A percentile compares a stretch with the other conserved stretches of the same genome.
phyloP scores from a whole-genome alignment of 768 basidiomycete species.

The Kwoniella sp. region DNA sequence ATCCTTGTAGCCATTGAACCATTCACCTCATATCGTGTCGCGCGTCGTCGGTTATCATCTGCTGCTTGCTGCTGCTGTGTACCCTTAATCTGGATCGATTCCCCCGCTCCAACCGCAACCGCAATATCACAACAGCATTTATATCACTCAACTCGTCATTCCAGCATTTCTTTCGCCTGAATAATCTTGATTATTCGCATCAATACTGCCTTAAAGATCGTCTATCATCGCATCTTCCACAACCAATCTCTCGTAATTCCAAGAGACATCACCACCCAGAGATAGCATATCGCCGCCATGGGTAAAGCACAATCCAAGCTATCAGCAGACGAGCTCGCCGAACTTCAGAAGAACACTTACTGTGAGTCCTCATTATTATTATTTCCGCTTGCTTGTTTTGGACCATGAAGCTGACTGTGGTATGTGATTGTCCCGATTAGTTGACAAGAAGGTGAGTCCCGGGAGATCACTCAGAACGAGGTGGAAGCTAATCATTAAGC shows the following conservation, averaged over 20 bases:
- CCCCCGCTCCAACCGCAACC: neutral
- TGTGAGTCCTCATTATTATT: conserved; percentile 63
- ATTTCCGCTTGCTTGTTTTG: neutral
- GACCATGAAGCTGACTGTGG: neutral
- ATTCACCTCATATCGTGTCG: neutral
- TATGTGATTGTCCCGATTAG: conserved; percentile 24
- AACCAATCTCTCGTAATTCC: too few relatives aligned
- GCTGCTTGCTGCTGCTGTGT: too few relatives aligned
- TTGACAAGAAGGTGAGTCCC: conserved; percentile 54
- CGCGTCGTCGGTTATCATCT: neutral
- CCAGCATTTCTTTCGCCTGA: neutral
- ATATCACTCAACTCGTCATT: neutral
- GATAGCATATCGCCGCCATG: conserved; percentile 60
- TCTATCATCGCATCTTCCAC: neutral
- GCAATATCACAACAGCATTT: neutral
- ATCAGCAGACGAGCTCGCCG: conserved; percentile 86
- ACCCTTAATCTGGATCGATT: neutral
- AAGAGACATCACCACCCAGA: neutral
- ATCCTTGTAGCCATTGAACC: neutral
- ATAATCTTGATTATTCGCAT: too few relatives aligned
- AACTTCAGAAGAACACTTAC: conserved; percentile 97
- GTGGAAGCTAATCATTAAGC: neutral
- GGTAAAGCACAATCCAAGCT: conserved; percentile 97
- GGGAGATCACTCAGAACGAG: neutral
- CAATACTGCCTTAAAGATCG: neutral